These are phyloP conservation scores for Penicillium sp. DNA, from an alignment of 2,329 filamentous ascomycete genomes.

Conservation along the genomic window DNA sequence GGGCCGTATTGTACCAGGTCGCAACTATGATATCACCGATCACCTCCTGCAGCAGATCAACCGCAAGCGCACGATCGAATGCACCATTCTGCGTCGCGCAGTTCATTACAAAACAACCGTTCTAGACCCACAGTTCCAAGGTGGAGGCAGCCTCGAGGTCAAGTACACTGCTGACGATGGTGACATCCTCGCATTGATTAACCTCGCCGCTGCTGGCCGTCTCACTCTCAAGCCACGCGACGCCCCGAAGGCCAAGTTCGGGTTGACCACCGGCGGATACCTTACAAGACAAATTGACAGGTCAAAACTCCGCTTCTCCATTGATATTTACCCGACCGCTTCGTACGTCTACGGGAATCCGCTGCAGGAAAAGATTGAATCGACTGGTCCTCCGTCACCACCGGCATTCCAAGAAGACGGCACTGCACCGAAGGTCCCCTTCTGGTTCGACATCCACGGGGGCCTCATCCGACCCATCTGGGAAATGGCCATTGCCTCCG, in stretches of 20 bases:
- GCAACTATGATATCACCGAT: slow-evolving; percentile 47
- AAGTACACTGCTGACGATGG: slow-evolving; percentile 43
- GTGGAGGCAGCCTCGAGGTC: slow-evolving; percentile 30
- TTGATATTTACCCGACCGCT: slow-evolving; percentile 39
- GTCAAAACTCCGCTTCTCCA: slow-evolving; percentile 40
- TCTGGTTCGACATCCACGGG: slow-evolving; percentile 52
- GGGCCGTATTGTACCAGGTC: slow-evolving; percentile 41
- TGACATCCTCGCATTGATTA: slow-evolving; percentile 44
- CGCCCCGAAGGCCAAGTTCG: slow-evolving; percentile 45
- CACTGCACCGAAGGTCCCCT: slow-evolving; percentile 37
- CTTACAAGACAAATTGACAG: slow-evolving; percentile 49
- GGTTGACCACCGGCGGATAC: slow-evolving; percentile 48
- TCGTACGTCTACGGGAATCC: slow-evolving; percentile 45
- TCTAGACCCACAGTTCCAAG: slow-evolving; percentile 41
- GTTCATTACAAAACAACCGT: slow-evolving; percentile 42
- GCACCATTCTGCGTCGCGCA: slow-evolving; percentile 41
- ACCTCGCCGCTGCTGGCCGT: slow-evolving; percentile 38
- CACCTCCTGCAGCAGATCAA: slow-evolving; percentile 40
- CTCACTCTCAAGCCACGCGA: slow-evolving; percentile 39
- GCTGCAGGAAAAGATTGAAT: slow-evolving; percentile 18
- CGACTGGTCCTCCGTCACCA: slow-evolving; percentile 27
- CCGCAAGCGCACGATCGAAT: slow-evolving; percentile 41
- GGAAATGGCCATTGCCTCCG: slow-evolving; percentile 42
- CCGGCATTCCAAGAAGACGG: slow-evolving; percentile 6
- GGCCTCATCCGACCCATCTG: slow-evolving; percentile 38